phyloP scores from a whole-genome alignment of 2,329 filamentous ascomycete species.

The Pseudofabraea citricarpa region DNA sequence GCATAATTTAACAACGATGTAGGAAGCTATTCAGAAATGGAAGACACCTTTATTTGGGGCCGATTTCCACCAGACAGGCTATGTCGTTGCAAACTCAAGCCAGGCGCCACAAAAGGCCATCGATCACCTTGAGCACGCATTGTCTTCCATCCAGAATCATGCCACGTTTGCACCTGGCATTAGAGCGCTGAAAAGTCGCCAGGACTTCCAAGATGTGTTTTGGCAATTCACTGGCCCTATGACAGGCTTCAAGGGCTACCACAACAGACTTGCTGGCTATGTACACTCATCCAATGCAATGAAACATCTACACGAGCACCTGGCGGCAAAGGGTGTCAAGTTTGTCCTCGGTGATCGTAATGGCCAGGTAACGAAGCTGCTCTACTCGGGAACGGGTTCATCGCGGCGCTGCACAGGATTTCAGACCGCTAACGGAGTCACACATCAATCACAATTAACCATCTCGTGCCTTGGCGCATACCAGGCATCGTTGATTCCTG shows the following conservation, averaged over 20 bases:
- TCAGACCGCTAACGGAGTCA: slow-evolving; percentile 1
- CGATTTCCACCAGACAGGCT: slow-evolving; percentile 42
- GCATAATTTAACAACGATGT: background rate
- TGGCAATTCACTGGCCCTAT: slow-evolving; percentile 41
- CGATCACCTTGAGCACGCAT: slow-evolving; percentile 31
- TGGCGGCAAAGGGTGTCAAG: slow-evolving; percentile 25
- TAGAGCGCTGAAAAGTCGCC: slow-evolving; percentile 25
- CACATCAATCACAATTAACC: slow-evolving; percentile 31
- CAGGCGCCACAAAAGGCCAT: slow-evolving; percentile 36
- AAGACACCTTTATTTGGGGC: slow-evolving; percentile 39
- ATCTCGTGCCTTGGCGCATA: slow-evolving; percentile 41
- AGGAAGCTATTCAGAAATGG: slow-evolving; percentile 42
- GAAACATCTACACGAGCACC: slow-evolving; percentile 32
- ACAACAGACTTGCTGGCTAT: slow-evolving; percentile 42
- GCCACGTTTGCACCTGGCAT: slow-evolving; percentile 24
- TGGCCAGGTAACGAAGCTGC: slow-evolving; percentile 30
- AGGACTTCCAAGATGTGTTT: slow-evolving; percentile 30
- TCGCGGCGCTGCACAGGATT: background rate
- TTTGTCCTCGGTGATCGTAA: slow-evolving; percentile 28
- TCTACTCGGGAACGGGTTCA: slow-evolving; percentile 31
- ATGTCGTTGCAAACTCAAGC: slow-evolving; percentile 37
- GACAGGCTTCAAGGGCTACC: slow-evolving; percentile 42
- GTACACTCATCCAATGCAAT: slow-evolving; percentile 41
- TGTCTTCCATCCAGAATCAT: slow-evolving; percentile 29
- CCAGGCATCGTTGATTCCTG: slow-evolving; percentile 33